phyloP scores from a whole-genome alignment of 768 basidiomycete species.

The Asterophora lycoperdoides region DNA sequence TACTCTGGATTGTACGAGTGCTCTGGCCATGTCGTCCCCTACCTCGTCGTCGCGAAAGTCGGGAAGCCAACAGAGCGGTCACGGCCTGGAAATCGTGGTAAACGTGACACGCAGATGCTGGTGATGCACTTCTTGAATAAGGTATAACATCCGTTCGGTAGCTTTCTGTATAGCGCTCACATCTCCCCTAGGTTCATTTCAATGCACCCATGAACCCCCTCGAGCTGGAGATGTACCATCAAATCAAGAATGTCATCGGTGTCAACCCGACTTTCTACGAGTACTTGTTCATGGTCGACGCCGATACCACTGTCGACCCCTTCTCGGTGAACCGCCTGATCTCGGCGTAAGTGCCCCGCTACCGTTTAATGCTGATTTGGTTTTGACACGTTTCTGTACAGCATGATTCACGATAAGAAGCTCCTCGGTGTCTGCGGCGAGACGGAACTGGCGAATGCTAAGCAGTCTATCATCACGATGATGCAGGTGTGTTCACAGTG shows the following conservation, averaged over 20 bases:
- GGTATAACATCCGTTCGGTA: slow-evolving; percentile 32
- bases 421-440: slow-evolving; percentile 94
- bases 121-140: slow-evolving; percentile 98
- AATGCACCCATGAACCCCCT: slow-evolving; percentile 94
- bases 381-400: slow-evolving; percentile 28
- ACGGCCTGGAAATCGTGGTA: slow-evolving; percentile 95
- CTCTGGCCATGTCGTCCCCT: slow-evolving; percentile 93
- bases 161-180: slow-evolving; percentile 3
- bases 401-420: slow-evolving; percentile 97
- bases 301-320: slow-evolving; percentile 91
- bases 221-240: slow-evolving; percentile 98
- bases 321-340: slow-evolving; percentile 86
- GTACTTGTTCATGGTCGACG: slow-evolving; percentile 89
- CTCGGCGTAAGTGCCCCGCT: slow-evolving; percentile 67
- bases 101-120: slow-evolving; percentile 95
- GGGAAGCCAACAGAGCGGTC: slow-evolving; percentile 93
- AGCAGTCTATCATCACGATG: slow-evolving; percentile 95
- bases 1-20: slow-evolving; percentile 95
- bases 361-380: not conserved
- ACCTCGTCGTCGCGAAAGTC: slow-evolving; percentile 86
- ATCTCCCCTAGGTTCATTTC: slow-evolving; percentile 76
- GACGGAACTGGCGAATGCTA: slow-evolving; percentile 87
- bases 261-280: slow-evolving; percentile 99
- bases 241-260: slow-evolving; percentile 99
- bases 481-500: slow-evolving; percentile 63